Evolutionary conservation across 2,329 filamentous ascomycete genomes (phyloP), one percentile per base, ranked within the genome.

Genomic region (Arthrobotrys sphaeroides): DNA sequence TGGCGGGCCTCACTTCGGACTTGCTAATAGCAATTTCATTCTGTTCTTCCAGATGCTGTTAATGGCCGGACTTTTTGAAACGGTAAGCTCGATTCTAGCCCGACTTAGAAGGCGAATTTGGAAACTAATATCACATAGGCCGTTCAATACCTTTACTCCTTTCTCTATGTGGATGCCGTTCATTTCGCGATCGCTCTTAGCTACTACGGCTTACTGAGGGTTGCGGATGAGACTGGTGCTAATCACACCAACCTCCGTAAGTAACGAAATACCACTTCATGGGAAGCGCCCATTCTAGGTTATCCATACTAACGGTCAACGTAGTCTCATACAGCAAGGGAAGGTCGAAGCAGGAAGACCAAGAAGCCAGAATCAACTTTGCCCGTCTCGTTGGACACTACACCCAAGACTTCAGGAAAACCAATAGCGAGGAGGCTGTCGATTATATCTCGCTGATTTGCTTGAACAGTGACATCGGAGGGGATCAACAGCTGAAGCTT

Each of bases 381-480:
- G 94, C 92, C 47, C 90, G 91, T 73, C 92, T 98, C 85, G 86
- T 98, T 76, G 96, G 94, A 42, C 93, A 95, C 82, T 99, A 99
- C 85, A 99, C 96, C 3, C 89, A 91, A 64, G 94, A 97, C 83
- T 99, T 99, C 88, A 90, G 95, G 61, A 92, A 93, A 28, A 94
- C 93, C 18, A 90, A 96, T 80, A 91, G 93, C 5, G 91, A 91
- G 70, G 92, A 93, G 33, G 95, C 96, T 1, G 92, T 96, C 16
- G 95, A 99, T 82, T 99, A 99, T 82, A 88, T 99, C 53, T 88
- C 90, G 4, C 84, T 99, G 69, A 94, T 99, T 80, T 97, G 93
- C 82, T 88, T 99, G 68, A 98, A 98, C 81, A 88, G 90, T 57
- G 94, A 97, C 82, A 85, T 96, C 45, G 88, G 87, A 24, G 91